phyloP scores from a whole-genome alignment of 148 eudicot species.

The Chenopodium quinoa region DNA sequence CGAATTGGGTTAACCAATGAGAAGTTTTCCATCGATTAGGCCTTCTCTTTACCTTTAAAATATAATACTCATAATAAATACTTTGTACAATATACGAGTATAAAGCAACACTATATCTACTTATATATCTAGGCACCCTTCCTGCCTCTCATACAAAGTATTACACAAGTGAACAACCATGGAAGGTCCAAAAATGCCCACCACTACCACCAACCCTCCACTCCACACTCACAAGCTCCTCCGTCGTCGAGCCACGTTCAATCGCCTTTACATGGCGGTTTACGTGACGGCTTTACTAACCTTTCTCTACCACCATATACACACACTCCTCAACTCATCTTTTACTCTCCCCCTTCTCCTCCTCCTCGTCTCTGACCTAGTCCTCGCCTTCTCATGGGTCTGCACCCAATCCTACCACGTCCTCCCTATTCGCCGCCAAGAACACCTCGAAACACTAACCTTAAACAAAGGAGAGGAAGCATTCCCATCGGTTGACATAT shows the following conservation, averaged over 20 bases:
- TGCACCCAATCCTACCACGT: slow-evolving; percentile 51
- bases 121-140: background rate
- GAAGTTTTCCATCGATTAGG: too few species aligned
- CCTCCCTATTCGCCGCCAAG: slow-evolving; percentile 50
- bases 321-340: slow-evolving; percentile 30
- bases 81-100: too few species aligned
- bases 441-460: slow-evolving; percentile 33
- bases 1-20: too few species aligned
- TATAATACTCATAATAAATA: too few species aligned
- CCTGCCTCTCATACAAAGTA: background rate
- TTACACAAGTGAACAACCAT: slow-evolving; percentile 2
- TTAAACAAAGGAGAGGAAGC: slow-evolving; percentile 10
- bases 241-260: slow-evolving; percentile 36
- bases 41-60: too few species aligned
- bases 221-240: slow-evolving; percentile 38
- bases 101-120: background rate
- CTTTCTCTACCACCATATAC: slow-evolving; percentile 48
- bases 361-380: slow-evolving; percentile 42
- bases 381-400: slow-evolving; percentile 59
- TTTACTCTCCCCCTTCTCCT: slow-evolving; percentile 30
- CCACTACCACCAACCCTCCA: slow-evolving; percentile 12
- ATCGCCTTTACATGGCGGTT: slow-evolving; percentile 53
- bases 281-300: slow-evolving; percentile 48
- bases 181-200: slow-evolving; percentile 1
- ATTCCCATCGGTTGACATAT: slow-evolving; percentile 57